Conservation (phyloP, 345 rosid genomes). For the Eucalyptus victrix region DNA sequence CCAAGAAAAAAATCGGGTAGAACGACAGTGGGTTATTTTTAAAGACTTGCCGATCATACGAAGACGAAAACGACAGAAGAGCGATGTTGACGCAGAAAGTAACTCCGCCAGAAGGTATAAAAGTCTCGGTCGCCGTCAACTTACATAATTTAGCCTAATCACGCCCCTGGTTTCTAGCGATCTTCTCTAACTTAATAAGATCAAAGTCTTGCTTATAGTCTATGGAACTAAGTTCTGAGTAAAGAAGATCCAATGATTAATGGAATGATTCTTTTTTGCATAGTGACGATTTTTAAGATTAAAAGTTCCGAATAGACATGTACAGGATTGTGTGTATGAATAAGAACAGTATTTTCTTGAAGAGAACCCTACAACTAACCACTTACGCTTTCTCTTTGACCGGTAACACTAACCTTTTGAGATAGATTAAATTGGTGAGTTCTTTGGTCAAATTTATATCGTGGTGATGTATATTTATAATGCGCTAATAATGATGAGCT, state of each 20-base stretch:
- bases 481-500: neutral
- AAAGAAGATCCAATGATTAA: neutral
- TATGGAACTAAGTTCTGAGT: neutral
- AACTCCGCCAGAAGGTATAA: neutral
- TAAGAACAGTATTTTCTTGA: neutral
- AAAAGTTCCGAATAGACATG: neutral
- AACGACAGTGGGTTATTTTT: neutral
- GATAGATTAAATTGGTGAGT: neutral
- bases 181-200: neutral
- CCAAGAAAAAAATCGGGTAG: neutral
- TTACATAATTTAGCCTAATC: neutral
- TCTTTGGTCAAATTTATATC: neutral
- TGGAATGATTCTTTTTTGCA: neutral
- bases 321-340: neutral
- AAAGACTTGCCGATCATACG: neutral
- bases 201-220: neutral
- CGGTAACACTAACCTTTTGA: neutral
- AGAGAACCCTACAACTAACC: neutral
- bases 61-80: neutral
- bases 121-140: neutral
- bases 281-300: rapidly evolving
- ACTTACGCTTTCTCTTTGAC: neutral
- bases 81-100: neutral
- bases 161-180: neutral
- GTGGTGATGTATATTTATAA: neutral